Conservation (phyloP, 352 stramenopile genomes). For the Bremia lactucae region DNA sequence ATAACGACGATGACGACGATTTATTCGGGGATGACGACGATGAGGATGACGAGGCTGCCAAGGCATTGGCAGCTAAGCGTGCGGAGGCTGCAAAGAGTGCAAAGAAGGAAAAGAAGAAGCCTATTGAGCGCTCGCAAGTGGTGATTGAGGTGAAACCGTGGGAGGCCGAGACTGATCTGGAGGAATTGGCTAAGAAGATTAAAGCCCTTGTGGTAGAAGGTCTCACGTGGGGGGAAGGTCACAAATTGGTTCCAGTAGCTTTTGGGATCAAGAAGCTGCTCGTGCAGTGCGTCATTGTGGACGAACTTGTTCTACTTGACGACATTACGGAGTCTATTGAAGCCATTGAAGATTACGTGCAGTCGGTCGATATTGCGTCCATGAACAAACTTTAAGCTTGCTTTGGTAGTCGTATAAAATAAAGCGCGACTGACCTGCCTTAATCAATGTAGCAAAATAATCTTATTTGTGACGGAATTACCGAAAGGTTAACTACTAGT, state of each 20-base stretch:
- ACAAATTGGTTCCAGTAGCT: slow-evolving; percentile 77
- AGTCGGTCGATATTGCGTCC: slow-evolving; percentile 76
- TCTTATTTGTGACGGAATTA: too few species aligned
- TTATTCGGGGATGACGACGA: slow-evolving; percentile 51
- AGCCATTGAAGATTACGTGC: slow-evolving; percentile 74
- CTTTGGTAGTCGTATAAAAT: too few species aligned
- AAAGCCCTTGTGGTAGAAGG: slow-evolving; percentile 64
- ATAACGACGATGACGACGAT: slow-evolving; percentile 42
- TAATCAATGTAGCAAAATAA: too few species aligned
- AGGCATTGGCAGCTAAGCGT: slow-evolving; percentile 39
- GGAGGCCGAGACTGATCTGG: slow-evolving; percentile 70
- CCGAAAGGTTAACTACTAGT: too few species aligned
- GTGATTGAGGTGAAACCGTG: slow-evolving; percentile 65
- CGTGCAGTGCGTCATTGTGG: slow-evolving; percentile 74
- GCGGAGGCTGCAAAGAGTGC: slow-evolving; percentile 39
- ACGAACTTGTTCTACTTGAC: slow-evolving; percentile 69
- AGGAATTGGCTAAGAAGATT: slow-evolving; percentile 61
- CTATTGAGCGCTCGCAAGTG: slow-evolving; percentile 48
- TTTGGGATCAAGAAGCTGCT: slow-evolving; percentile 85
- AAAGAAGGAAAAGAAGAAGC: slow-evolving; percentile 66
- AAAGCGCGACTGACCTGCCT: too few species aligned
- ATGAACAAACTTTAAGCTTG: slow-evolving; percentile 81
- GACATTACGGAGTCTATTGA: slow-evolving; percentile 79
- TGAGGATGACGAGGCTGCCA: slow-evolving; percentile 44
- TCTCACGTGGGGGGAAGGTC: slow-evolving; percentile 64